phyloP scores from a whole-genome alignment of 2,329 filamentous ascomycete species.

The Trichophyton rubrum region DNA sequence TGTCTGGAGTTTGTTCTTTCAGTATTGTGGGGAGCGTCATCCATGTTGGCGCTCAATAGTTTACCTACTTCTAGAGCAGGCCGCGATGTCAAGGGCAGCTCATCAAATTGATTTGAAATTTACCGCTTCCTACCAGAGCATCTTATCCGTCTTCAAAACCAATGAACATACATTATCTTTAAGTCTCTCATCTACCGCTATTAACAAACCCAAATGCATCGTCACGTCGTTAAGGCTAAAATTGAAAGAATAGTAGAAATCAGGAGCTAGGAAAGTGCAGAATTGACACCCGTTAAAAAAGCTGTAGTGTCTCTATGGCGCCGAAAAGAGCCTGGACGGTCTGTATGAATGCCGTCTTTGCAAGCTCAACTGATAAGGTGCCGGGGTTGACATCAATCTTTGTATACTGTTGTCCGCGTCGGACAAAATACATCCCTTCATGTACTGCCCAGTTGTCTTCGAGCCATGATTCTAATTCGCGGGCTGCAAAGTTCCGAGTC shows the following conservation, averaged over 20 bases:
- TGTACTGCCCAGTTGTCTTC: conserved; percentile 36
- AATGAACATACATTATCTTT: no score
- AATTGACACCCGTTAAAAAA: conserved; percentile 6
- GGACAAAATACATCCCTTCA: conserved; percentile 36
- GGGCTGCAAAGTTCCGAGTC: conserved; percentile 24
- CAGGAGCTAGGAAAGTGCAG: neutral
- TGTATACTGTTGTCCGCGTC: conserved; percentile 32
- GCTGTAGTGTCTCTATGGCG: conserved; percentile 13
- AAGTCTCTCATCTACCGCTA: neutral
- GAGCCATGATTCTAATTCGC: conserved; percentile 35
- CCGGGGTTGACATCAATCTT: conserved; percentile 32
- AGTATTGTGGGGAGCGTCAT: neutral
- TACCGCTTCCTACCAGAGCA: no score
- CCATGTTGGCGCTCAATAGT: neutral
- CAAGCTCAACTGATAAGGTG: conserved; percentile 15
- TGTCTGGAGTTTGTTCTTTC: neutral
- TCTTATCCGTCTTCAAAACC: no score
- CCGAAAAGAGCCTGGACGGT: conserved; percentile 17
- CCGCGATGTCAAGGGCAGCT: no score
- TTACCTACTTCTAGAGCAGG: neutral
- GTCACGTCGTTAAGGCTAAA: conserved; percentile 1
- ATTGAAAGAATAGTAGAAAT: neutral
- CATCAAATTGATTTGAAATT: no score
- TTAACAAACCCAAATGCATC: neutral
- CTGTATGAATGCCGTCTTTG: conserved; percentile 16